Evolutionary conservation across 169 alveolate genomes (phyloP).

Genomic region (Plasmodium knowlesi): DNA sequence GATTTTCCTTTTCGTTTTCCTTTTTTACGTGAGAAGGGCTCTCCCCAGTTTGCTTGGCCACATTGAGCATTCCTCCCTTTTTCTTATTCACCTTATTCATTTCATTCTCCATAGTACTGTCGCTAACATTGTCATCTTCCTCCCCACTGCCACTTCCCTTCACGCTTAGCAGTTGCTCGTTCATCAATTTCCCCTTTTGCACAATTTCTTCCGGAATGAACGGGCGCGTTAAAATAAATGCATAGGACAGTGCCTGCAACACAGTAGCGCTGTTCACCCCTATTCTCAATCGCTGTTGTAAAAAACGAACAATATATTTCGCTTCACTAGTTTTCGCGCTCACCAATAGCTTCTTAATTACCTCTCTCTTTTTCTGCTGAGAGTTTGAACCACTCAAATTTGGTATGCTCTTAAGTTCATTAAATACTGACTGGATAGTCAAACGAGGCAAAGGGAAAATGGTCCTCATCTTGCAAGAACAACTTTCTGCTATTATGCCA

Average conservation of each 20-base stretch:
- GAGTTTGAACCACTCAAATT: constrained; percentile 83
- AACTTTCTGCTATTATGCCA: constrained; percentile 87
- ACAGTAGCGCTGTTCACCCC: constrained; percentile 97
- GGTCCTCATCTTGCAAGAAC: constrained; percentile 90
- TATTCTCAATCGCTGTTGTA: constrained; percentile 95
- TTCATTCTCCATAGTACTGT: neutral
- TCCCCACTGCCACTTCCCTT: neutral
- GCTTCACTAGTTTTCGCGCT: constrained; percentile 94
- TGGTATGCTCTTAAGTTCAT: constrained; percentile 81
- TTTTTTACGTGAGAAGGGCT: constrained; percentile 16
- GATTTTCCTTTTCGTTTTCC: neutral
- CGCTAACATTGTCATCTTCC: neutral
- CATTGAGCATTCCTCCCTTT: constrained; percentile 11
- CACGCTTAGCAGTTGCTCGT: constrained; percentile 23
- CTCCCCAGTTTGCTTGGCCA: constrained; percentile 15
- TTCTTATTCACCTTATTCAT: constrained; percentile 14
- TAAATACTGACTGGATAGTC: constrained; percentile 85
- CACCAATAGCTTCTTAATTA: constrained; percentile 90
- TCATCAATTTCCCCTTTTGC: constrained; percentile 32
- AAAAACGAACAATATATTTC: constrained; percentile 95
- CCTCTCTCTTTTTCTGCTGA: constrained; percentile 80
- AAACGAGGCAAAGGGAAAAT: constrained; percentile 89
- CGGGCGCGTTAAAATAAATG: constrained; percentile 85
- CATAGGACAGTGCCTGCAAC: constrained; percentile 90
- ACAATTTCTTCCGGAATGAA: constrained; percentile 54